These are phyloP conservation scores for Coniella lustricola DNA, from an alignment of 2,329 filamentous ascomycete genomes.

Conservation along the genomic window DNA sequence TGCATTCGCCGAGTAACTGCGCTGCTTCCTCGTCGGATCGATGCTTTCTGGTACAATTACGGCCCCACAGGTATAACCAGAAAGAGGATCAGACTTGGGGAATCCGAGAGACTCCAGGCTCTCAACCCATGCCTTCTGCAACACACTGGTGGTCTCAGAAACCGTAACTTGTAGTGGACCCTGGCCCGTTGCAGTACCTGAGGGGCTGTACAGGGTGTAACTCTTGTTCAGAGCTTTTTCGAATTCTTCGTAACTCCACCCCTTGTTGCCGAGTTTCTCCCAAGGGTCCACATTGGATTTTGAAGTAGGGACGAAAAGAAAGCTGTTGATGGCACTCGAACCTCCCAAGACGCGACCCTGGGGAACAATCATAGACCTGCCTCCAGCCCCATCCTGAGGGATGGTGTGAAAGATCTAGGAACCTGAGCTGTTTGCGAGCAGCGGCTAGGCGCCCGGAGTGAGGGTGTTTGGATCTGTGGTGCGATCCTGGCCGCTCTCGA, in stretches of 20 bases:
- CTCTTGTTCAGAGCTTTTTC: slow-evolving; percentile 56
- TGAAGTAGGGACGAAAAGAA: slow-evolving; percentile 43
- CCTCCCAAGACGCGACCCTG: slow-evolving; percentile 16
- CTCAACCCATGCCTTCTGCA: slow-evolving; percentile 84
- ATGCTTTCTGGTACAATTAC: too few species aligned
- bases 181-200: too few species aligned
- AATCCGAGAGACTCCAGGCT: slow-evolving; percentile 76
- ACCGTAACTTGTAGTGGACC: slow-evolving; percentile 91
- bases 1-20: slow-evolving; percentile 80
- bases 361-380: slow-evolving; percentile 8
- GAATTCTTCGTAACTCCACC: slow-evolving; percentile 82
- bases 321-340: slow-evolving; percentile 18
- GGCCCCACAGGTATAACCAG: too few species aligned
- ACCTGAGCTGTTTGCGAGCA: not conserved
- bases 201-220: too few species aligned
- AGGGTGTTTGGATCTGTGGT: not conserved
- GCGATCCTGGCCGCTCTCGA: slow-evolving; percentile 7
- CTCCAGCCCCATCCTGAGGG: slow-evolving; percentile 1
- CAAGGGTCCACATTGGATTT: too few species aligned
- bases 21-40: slow-evolving; percentile 79
- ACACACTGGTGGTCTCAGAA: slow-evolving; percentile 76
- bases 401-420: slow-evolving; percentile 3
- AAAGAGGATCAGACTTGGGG: too few species aligned
- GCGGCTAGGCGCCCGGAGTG: slow-evolving; percentile 1
- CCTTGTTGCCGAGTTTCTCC: slow-evolving; percentile 73